A percentile compares a stretch with the other conserved stretches of the same genome.
These are phyloP conservation scores for Aspergillus neotritici DNA, from an alignment of 2,329 filamentous ascomycete species.

Conservation along the genomic window DNA sequence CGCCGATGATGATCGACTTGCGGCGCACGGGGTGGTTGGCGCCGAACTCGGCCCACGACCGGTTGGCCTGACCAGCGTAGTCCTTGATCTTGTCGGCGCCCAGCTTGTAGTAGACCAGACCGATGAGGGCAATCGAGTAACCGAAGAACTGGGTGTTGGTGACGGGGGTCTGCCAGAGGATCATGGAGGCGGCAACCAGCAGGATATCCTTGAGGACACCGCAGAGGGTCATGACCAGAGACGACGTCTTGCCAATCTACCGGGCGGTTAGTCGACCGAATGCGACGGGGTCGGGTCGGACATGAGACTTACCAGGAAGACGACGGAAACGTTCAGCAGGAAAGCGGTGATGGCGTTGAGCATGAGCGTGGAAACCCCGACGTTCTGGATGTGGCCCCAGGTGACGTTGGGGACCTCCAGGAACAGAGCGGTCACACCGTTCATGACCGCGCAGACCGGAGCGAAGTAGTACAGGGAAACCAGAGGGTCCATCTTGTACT, in stretches of 20 bases:
- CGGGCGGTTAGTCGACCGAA: not conserved
- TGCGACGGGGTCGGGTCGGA: not conserved
- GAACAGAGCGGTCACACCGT: conserved; percentile 63
- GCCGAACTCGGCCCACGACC: conserved; percentile 83
- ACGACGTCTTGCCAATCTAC: conserved; percentile 82
- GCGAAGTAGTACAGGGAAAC: conserved; percentile 88
- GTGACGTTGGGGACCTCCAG: conserved; percentile 64
- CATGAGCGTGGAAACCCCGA: conserved; percentile 62
- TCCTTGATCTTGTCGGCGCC: conserved; percentile 75
- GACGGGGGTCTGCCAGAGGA: conserved; percentile 72
- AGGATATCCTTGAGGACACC: conserved; percentile 86
- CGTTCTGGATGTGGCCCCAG: conserved; percentile 58
- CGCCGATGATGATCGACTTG: conserved; percentile 66
- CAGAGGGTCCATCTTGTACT: conserved; percentile 83
- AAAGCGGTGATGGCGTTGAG: conserved; percentile 75
- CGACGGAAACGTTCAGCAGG: conserved; percentile 73
- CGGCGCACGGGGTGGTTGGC: conserved; percentile 68
- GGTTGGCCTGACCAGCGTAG: conserved; percentile 64
- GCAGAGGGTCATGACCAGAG: conserved; percentile 76
- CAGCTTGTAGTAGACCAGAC: conserved; percentile 64
- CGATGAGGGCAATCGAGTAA: conserved; percentile 65
- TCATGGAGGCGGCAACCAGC: conserved; percentile 67
- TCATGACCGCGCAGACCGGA: conserved; percentile 76
- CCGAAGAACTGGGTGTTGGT: conserved; percentile 67
- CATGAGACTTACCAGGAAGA: conserved; percentile 69